These are phyloP conservation scores for Penicillium parvum DNA, from an alignment of 495 filamentous ascomycete species.

Conservation along the genomic window DNA sequence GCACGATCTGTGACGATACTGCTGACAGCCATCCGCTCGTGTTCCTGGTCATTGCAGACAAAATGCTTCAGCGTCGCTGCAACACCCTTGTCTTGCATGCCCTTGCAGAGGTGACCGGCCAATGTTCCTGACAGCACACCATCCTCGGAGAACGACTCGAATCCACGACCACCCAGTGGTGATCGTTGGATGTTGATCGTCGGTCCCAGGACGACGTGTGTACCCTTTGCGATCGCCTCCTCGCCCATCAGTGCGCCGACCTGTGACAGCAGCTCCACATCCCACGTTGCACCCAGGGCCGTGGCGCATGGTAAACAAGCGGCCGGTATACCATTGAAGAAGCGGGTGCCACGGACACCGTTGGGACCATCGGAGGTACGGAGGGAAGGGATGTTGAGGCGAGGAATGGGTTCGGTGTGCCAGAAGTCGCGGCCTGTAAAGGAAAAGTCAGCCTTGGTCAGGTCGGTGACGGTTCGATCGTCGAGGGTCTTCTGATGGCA, in stretches of 20 bases:
- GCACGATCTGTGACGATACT: conserved; percentile 64
- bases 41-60: conserved; percentile 77
- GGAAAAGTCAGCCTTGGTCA: conserved; percentile 1
- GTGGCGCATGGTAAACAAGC: conserved; percentile 69
- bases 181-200: conserved; percentile 76
- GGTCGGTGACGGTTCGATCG: no score
- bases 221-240: conserved; percentile 66
- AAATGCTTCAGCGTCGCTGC: conserved; percentile 80
- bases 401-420: conserved; percentile 65
- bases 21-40: conserved; percentile 63
- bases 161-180: conserved; percentile 72
- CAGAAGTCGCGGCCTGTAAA: conserved; percentile 65
- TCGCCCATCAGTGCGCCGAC: conserved; percentile 61
- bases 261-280: conserved; percentile 55
- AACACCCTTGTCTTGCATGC: conserved; percentile 67
- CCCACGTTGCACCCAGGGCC: conserved; percentile 68
- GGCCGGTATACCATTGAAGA: conserved; percentile 65
- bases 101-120: conserved; percentile 62
- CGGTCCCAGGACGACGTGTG: conserved; percentile 67
- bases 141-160: conserved; percentile 78
- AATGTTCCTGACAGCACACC: conserved; percentile 64
- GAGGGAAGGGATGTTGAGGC: conserved; percentile 64
- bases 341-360: conserved; percentile 67
- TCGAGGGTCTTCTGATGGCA: no score
- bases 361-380: conserved; percentile 73